A percentile compares a stretch with the other conserved stretches of the same genome.
Evolutionary conservation across 371 early-diverging fungal species (phyloP).

Genomic region (Lichtheimia ornata): DNA sequence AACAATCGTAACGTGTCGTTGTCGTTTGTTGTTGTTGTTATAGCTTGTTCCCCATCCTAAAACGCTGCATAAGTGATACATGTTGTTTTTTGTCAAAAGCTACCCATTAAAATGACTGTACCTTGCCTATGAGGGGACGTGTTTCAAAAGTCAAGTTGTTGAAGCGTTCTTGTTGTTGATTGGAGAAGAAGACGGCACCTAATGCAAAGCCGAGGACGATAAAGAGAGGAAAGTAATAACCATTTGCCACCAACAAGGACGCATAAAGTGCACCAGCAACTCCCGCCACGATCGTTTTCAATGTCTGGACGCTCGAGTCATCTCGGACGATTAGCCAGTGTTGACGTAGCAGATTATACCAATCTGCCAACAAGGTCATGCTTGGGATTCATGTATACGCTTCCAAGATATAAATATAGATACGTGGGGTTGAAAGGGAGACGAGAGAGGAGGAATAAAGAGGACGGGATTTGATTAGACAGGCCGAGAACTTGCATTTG

Average conservation of each 20-base stretch:
- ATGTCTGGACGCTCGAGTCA: not conserved
- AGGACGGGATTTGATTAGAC: not conserved
- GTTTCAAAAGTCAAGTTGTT: not conserved
- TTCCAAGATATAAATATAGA: not conserved
- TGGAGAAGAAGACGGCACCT: constrained; percentile 22
- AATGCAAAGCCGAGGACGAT: constrained; percentile 28
- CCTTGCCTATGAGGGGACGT: not conserved
- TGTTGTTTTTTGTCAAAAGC: not conserved
- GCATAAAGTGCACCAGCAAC: constrained; percentile 20
- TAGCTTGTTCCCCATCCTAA: not conserved
- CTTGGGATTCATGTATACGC: not conserved
- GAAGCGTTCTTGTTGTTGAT: constrained; percentile 6
- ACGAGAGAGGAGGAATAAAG: not conserved
- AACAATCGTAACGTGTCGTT: constrained; percentile 16
- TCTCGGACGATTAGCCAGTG: not conserved
- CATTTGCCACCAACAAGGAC: constrained; percentile 27
- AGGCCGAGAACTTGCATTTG: too few species aligned
- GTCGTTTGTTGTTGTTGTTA: not conserved
- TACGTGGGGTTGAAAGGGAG: too few species aligned
- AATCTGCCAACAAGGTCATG: constrained; percentile 13
- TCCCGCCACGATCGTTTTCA: not conserved
- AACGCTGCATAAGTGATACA: constrained; percentile 2
- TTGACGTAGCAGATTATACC: constrained; percentile 7
- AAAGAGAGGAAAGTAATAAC: constrained; percentile 29
- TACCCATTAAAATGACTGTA: not conserved